A percentile compares a stretch with the other conserved stretches of the same genome.
Evolutionary conservation across 805 yeast species (phyloP).

Genomic region (Yarrowia phangngaensis): DNA sequence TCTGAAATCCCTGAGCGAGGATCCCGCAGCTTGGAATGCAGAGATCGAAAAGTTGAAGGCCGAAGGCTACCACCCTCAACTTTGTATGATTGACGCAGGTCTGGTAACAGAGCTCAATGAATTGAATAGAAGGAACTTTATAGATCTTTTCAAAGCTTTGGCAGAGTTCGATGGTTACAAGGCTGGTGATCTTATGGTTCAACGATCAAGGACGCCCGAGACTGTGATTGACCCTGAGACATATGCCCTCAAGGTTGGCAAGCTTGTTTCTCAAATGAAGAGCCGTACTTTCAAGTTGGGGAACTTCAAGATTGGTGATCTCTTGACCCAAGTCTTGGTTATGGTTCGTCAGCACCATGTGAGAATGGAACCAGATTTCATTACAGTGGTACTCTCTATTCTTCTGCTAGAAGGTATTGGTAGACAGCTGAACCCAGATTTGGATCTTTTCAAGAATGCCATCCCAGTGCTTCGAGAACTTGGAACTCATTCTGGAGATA

Average conservation of each 20-base stretch:
- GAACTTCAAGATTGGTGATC: conserved; percentile 84
- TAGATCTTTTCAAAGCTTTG: conserved; percentile 81
- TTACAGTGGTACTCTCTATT: conserved; percentile 92
- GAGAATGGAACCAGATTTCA: conserved; percentile 94
- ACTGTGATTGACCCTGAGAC: conserved; percentile 80
- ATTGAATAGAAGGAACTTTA: conserved; percentile 73
- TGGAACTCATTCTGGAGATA: conserved; percentile 60
- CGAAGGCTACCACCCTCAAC: conserved; percentile 71
- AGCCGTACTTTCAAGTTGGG: conserved; percentile 89
- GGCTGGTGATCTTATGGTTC: conserved; percentile 95
- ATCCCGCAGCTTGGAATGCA: conserved; percentile 45
- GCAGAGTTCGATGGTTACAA: conserved; percentile 89
- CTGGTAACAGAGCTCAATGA: conserved; percentile 84
- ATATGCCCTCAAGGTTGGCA: conserved; percentile 83
- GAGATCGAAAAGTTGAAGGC: conserved; percentile 47
- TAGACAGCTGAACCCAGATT: conserved; percentile 83
- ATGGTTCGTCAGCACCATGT: conserved; percentile 96
- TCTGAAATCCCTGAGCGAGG: conserved; percentile 33
- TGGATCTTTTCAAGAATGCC: conserved; percentile 92
- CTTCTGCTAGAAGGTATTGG: conserved; percentile 92
- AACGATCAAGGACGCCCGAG: conserved; percentile 90
- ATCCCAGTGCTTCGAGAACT: conserved; percentile 80
- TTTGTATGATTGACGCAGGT: conserved; percentile 91
- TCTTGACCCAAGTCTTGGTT: conserved; percentile 75
- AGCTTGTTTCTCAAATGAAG: conserved; percentile 74